Conservation (phyloP, 1,139 yeast species). For the Geotrichum europaeum region DNA sequence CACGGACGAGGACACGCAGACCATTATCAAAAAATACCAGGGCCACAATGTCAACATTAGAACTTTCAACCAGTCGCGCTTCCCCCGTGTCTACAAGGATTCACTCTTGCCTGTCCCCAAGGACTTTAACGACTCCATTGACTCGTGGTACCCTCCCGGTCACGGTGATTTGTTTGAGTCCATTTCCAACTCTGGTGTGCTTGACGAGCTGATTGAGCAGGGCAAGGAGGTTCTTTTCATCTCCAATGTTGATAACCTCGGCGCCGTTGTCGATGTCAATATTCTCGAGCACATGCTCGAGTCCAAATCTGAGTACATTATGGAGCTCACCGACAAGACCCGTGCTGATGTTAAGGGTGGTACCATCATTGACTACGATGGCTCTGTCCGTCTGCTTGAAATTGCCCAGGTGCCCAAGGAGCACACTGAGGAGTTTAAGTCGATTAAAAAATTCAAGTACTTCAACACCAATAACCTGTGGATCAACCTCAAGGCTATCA, state of each 20-base stretch:
- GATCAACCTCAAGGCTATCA: conserved; percentile 92
- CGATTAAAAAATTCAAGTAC: conserved; percentile 94
- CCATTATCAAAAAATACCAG: conserved; percentile 91
- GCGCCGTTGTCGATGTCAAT: conserved; percentile 93
- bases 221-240: conserved; percentile 95
- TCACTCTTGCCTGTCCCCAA: conserved; percentile 92
- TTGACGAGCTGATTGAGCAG: conserved; percentile 82
- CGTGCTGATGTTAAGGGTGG: conserved; percentile 99
- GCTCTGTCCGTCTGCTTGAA: conserved; percentile 88
- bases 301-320: conserved; percentile 85
- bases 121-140: conserved; percentile 63
- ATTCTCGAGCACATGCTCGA: conserved; percentile 90
- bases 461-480: conserved; percentile 97
- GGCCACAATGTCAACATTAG: conserved; percentile 93
- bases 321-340: conserved; percentile 98
- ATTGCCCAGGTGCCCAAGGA: conserved; percentile 99
- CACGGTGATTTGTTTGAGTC: conserved; percentile 97
- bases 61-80: conserved; percentile 95
- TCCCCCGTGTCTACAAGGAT: conserved; percentile 93
- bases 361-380: conserved; percentile 93
- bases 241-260: conserved; percentile 96
- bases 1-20: conserved; percentile 92
- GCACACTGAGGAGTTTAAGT: conserved; percentile 96
- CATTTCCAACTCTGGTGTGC: conserved; percentile 81
- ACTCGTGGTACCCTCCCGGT: conserved; percentile 97